These are phyloP conservation scores for Fusarium irregulare DNA, from an alignment of 2,329 filamentous ascomycete species.

Conservation along the genomic window DNA sequence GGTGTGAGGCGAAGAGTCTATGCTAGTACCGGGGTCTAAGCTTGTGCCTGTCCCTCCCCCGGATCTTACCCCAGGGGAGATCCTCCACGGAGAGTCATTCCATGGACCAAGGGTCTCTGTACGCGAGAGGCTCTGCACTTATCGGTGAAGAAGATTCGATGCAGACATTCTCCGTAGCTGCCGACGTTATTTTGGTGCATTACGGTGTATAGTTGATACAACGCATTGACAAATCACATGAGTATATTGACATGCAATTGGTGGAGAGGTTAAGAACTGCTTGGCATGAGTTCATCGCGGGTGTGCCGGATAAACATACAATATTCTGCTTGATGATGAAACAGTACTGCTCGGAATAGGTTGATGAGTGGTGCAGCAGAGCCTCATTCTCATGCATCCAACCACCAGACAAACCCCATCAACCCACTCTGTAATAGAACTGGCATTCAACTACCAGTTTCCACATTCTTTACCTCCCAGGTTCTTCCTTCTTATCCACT, in stretches of 20 bases:
- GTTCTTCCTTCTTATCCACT: background rate
- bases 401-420: background rate
- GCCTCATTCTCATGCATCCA: background rate
- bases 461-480: background rate
- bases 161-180: background rate
- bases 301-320: background rate
- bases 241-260: background rate
- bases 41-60: conserved; percentile 6
- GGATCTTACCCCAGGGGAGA: background rate
- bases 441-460: background rate
- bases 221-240: background rate
- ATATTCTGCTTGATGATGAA: background rate
- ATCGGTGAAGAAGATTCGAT: background rate
- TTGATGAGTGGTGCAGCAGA: background rate
- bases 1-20: background rate
- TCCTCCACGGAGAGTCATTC: background rate
- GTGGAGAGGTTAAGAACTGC: no score
- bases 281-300: background rate
- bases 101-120: background rate
- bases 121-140: background rate
- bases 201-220: background rate
- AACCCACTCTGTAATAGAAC: background rate
- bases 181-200: background rate
- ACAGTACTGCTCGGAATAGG: background rate
- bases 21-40: background rate